phyloP scores from a whole-genome alignment of 1,284 basidiomycete genomes.

The Calocybe gambosa region DNA sequence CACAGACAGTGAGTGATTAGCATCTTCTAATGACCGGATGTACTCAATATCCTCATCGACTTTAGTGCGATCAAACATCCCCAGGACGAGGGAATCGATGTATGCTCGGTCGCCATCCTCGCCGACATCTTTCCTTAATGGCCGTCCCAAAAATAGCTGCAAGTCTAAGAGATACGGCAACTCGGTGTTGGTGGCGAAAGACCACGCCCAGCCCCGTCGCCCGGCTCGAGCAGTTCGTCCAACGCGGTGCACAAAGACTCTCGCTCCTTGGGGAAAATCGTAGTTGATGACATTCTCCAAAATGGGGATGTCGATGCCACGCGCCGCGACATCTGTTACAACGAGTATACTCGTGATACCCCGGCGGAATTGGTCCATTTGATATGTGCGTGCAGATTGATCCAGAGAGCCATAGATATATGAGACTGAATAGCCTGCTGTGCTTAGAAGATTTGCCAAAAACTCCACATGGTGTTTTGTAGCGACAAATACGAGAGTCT shows the following conservation, averaged over 20 bases:
- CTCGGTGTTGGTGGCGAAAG: conserved; percentile 82
- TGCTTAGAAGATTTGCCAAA: conserved; percentile 70
- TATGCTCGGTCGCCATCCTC: conserved; percentile 52
- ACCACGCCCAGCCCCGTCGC: conserved; percentile 94
- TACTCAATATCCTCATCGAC: conserved; percentile 87
- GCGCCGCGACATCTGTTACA: conserved; percentile 96
- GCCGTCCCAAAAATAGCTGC: conserved; percentile 89
- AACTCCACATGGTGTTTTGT: conserved; percentile 99
- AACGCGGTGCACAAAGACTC: conserved; percentile 96
- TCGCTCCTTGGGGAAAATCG: conserved; percentile 91
- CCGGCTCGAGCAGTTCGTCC: conserved; percentile 96
- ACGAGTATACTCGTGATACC: conserved; percentile 83
- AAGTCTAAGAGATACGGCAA: conserved; percentile 90
- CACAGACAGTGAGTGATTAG: conserved; percentile 64
- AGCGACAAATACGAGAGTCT: conserved; percentile 93
- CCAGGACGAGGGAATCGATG: conserved; percentile 70
- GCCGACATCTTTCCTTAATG: conserved; percentile 52
- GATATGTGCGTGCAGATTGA: conserved; percentile 85
- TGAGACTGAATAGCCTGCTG: conserved; percentile 91
- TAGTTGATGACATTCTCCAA: conserved; percentile 97
- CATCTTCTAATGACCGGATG: conserved; percentile 61
- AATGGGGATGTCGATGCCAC: conserved; percentile 93
- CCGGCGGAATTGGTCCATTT: conserved; percentile 89
- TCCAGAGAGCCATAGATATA: conserved; percentile 97
- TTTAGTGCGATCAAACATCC: conserved; percentile 75